Percentiles rank a stretch among this genome's conserved stretches.
Evolutionary conservation across 2,329 filamentous ascomycete genomes (phyloP).

Genomic region (Coleophoma eucalyptorum): DNA sequence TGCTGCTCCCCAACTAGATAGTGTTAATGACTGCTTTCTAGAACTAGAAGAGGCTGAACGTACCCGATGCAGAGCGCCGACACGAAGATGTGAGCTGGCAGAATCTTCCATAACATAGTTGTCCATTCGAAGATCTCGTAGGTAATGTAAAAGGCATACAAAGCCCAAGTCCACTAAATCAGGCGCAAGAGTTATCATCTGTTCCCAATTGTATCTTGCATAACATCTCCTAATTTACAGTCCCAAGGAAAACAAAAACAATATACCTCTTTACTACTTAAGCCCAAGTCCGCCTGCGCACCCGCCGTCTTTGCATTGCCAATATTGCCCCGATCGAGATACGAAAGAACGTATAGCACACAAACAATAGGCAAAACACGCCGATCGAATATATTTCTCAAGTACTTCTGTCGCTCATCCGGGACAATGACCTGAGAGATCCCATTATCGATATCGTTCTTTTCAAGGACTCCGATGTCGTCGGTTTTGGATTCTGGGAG

Average conservation of each 20-base stretch:
- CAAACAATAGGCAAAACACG: too few relatives aligned
- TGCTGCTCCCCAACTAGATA: too few relatives aligned
- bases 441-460: too few relatives aligned
- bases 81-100: constrained; percentile 14
- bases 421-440: too few relatives aligned
- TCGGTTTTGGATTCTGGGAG: too few relatives aligned
- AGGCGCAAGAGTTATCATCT: neutral
- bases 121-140: constrained; percentile 5
- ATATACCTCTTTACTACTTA: constrained; percentile 1
- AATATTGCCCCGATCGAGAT: neutral
- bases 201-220: neutral
- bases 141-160: constrained; percentile 5
- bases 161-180: neutral
- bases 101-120: constrained; percentile 12
- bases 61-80: constrained; percentile 4
- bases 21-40: too few relatives aligned
- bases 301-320: constrained; percentile 11
- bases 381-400: too few relatives aligned
- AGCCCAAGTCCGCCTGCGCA: neutral
- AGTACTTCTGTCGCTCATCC: too few relatives aligned
- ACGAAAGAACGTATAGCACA: too few relatives aligned
- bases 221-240: too few relatives aligned
- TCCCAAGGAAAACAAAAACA: neutral
- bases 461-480: too few relatives aligned
- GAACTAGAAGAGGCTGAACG: too few relatives aligned